A percentile compares a stretch with the other conserved stretches of the same genome.
Evolutionary conservation across 2,329 filamentous ascomycete genomes (phyloP).

Genomic region (Westerdykella aurantiaca): DNA sequence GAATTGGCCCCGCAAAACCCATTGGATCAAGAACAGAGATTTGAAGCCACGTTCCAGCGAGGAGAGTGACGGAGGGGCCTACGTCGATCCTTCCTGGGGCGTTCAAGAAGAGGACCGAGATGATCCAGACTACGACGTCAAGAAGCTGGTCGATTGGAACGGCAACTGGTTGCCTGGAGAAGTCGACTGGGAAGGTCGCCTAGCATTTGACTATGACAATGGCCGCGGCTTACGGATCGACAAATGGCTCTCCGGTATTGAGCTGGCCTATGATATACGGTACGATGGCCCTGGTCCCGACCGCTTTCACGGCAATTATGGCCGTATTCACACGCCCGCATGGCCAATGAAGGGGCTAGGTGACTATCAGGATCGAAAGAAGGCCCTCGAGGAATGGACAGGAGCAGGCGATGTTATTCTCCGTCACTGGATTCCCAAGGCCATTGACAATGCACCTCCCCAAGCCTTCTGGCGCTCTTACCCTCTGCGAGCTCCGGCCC

Average conservation of each 20-base stretch:
- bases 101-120: constrained; percentile 9
- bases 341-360: too few relatives aligned
- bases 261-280: neutral
- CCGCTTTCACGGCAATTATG: too few relatives aligned
- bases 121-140: constrained; percentile 31
- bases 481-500: constrained; percentile 14
- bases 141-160: constrained; percentile 41
- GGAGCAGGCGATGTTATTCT: constrained; percentile 21
- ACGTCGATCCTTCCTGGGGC: neutral
- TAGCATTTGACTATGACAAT: constrained; percentile 9
- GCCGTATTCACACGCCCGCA: too few relatives aligned
- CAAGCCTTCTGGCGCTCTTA: constrained; percentile 24
- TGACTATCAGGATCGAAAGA: neutral
- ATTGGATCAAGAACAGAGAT: constrained; percentile 26
- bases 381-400: neutral
- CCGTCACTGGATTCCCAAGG: constrained; percentile 22
- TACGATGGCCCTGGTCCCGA: neutral
- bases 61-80: constrained; percentile 20
- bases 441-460: constrained; percentile 19
- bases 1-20: neutral
- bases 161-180: constrained; percentile 44
- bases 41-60: constrained; percentile 18
- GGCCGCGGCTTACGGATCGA: neutral
- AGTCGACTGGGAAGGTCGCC: constrained; percentile 43
- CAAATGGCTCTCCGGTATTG: neutral